Conservation (phyloP, 2,329 filamentous ascomycete genomes). For the Aspergillus sp. region DNA sequence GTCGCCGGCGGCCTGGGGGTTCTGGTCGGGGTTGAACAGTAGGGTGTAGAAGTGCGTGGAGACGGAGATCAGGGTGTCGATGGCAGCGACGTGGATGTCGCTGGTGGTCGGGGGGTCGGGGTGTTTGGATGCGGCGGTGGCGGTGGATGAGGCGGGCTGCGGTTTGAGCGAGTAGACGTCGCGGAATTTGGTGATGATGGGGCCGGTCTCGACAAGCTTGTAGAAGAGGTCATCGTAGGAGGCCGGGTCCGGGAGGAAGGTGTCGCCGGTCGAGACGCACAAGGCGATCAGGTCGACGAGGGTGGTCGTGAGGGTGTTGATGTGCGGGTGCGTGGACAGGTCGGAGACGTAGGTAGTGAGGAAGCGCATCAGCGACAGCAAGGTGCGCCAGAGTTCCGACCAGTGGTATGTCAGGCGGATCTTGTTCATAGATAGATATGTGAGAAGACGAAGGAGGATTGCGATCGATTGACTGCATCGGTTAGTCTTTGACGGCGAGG, state of each 20-base stretch:
- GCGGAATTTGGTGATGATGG: slow-evolving; percentile 77
- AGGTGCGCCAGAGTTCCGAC: slow-evolving; percentile 88
- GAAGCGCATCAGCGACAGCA: slow-evolving; percentile 86
- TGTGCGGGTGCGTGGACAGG: slow-evolving; percentile 65
- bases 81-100: slow-evolving; percentile 59
- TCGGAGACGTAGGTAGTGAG: slow-evolving; percentile 82
- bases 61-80: slow-evolving; percentile 81
- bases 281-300: slow-evolving; percentile 82
- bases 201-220: slow-evolving; percentile 91
- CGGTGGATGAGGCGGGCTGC: slow-evolving; percentile 10
- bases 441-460: slow-evolving; percentile 78
- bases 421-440: slow-evolving; percentile 77
- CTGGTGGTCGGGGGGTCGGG: slow-evolving; percentile 19
- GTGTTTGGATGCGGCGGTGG: slow-evolving; percentile 16
- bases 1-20: slow-evolving; percentile 19
- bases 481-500: neutral
- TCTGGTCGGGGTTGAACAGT: slow-evolving; percentile 57
- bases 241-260: slow-evolving; percentile 81
- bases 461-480: slow-evolving; percentile 65
- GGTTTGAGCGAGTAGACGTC: slow-evolving; percentile 63
- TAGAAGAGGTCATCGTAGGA: slow-evolving; percentile 98
- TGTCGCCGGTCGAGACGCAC: slow-evolving; percentile 80
- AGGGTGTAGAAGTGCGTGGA: slow-evolving; percentile 79
- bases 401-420: slow-evolving; percentile 87
- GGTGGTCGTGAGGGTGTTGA: slow-evolving; percentile 71